Base-by-base conservation (phyloP, 805 yeast genomes). In the Maudiozyma pseudohumilis region DNA sequence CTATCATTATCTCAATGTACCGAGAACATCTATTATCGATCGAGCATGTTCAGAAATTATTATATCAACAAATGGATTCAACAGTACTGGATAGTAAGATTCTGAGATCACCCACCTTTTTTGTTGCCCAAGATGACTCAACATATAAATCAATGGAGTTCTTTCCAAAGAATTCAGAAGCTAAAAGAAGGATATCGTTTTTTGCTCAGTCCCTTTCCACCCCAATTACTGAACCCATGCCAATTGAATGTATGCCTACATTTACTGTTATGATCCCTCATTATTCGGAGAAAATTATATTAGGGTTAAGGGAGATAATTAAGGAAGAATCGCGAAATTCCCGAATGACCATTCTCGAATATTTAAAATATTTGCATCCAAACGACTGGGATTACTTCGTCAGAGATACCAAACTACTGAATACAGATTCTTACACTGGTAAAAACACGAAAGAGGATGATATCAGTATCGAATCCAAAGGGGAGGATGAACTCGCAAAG, bases 201-300 rank as follows among this genome's bases (percentile, higher is more conserved):
- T 86, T 86, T 66, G 95, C 96, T 0, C 95, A 86, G 52, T 84
- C 95, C 0, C 63, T 86, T 30, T 78, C 94, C 0, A 83, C 94
- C 0, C 89, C 95, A 1, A 80, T 86, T 65, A 81, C 85, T 0
- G 86, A 78, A 32, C 78, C 86, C 0, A 60, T 70, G 10, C 72
- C 85, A 0, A 70, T 79, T 6, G 70, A 69, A 16, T 66, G 75
- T 31, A 82, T 83, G 85, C 94, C 94, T 1, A 65, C 83, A 0
- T 85, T 85, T 49, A 75, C 92, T 1, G 95, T 86, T 7, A 65
- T 87, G 51, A 72, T 87, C 32, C 96, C 96, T 7, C 95, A 87
- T 56, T 87, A 80, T 57, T 69, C 80, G 6, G 96, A 87, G 55
- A 86, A 81, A 60, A 84, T 87, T 35, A 68, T 81, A 13, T 64